Evolutionary conservation across 2,329 filamentous ascomycete genomes (phyloP), one percentile per base, ranked within the genome.

Genomic region (Aspergillus uvarum): DNA sequence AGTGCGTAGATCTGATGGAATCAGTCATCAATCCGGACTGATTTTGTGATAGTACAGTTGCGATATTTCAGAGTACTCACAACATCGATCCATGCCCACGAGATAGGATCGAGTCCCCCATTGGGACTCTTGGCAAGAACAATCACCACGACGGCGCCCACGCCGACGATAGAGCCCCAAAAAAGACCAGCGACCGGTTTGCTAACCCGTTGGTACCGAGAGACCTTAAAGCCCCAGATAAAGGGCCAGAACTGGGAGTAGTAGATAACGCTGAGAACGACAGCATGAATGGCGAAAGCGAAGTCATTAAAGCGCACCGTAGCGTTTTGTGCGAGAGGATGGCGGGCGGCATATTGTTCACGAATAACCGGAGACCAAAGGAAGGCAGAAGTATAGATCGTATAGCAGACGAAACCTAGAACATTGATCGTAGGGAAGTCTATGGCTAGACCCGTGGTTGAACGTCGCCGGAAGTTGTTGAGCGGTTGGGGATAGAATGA

Each of bases 401-500:
- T 82, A 77, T 97, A 97, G 65, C 72, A 83, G 63, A 85, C 79
- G 70, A 85, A 87, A 1, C 85, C 85, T 22, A 83, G 85, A 64
- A 88, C 86, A 48, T 80, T 91, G 68, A 90, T 85, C 29, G 78
- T 89, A 11, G 92, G 92, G 70, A 96, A 97, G 75, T 97, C 93
- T 65, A 96, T 88, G 0, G 92, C 91, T 4, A 94, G 88, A 47
- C 95, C 95, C 21, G 86, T 83, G 4, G 93, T 97, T 8, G 91
- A 90, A 59, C 86, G 85, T 56, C 92, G 88, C 31, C 81, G 81
- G 74, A 83, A 89, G 81, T 97, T 98, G 63, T 92, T 84, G 62
- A 96, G 78, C 6, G 90, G 87, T 74, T 98, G 95, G 1, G 94
- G 93, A 75, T 98, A 98, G 79, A 97, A 98, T 16, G 92, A 96